Percentiles rank a stretch among this genome's conserved stretches.
These are phyloP conservation scores for Geoglossum cookeanum DNA, from an alignment of 2,329 filamentous ascomycete species.

Conservation along the genomic window DNA sequence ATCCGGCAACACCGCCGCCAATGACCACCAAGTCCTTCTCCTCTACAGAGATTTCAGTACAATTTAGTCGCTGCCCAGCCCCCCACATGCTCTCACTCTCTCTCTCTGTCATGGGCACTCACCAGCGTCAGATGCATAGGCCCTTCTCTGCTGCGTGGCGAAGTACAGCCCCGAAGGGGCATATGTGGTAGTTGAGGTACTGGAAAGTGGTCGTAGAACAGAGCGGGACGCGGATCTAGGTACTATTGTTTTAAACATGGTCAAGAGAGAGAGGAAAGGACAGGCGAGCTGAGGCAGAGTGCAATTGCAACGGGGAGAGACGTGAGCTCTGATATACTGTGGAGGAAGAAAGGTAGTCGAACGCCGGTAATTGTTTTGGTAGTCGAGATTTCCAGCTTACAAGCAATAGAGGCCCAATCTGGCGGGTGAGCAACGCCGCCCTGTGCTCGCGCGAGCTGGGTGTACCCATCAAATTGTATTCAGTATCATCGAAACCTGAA, in stretches of 20 bases:
- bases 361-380: not conserved
- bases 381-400: not conserved
- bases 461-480: constrained; percentile 6
- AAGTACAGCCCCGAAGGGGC: constrained; percentile 24
- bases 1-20: constrained; percentile 92
- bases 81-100: too few species aligned
- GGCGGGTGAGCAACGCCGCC: not conserved
- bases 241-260: constrained; percentile 33
- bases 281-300: constrained; percentile 12
- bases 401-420: too few species aligned
- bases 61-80: not conserved
- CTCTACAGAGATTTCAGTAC: constrained; percentile 33
- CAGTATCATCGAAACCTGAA: constrained; percentile 8
- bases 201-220: constrained; percentile 20
- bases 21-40: constrained; percentile 97
- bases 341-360: constrained; percentile 12
- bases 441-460: too few species aligned
- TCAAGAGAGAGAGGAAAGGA: constrained; percentile 14
- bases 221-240: constrained; percentile 29
- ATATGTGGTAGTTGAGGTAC: constrained; percentile 19
- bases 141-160: constrained; percentile 33
- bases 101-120: constrained; percentile 9
- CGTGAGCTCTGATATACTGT: not conserved
- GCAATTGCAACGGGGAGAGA: not conserved
- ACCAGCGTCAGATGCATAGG: constrained; percentile 36